Evolutionary conservation across 192 early-diverging fungal species (phyloP), one percentile per base, ranked within the genome.

Genomic region (Funneliformis mosseae): DNA sequence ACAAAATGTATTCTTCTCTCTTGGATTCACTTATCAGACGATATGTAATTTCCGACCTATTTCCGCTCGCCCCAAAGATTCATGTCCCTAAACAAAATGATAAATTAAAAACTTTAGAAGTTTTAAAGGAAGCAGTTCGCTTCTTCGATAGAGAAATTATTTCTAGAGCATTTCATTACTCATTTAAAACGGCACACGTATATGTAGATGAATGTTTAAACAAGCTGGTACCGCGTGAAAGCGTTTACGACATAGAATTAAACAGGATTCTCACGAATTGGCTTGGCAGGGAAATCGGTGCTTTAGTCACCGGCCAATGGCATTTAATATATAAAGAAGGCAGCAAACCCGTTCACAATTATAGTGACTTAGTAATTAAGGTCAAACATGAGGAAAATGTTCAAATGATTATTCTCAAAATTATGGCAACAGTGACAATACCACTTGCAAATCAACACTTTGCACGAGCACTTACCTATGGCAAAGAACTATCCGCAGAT

Each of bases 11-110:
- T 27, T 76, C 74, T 28, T 4, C 74, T 76, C 14, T 76, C 42
- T 5, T 76, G 43, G 74, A 76, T 43, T 76, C 42, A 10, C 43
- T 76, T 14, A 76, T 76, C 4, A 11, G 3, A 59, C 74, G 42
- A 43, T 28, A 50, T 43, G 74, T 76, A 42, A 43, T 76, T 76
- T 4, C 74, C 6, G 46, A 42, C 25, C 14, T 28, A 43, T 76
- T 42, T 14, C 4, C 74, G 0, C 33, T 25, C 42, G 74, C 42
- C 38, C 25, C 42, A 42, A 23, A 5, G 3, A 63, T 21, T 27
- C 61, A 21, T 23, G 61, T 63, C 27, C 61, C 61, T 23, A 21
- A 27, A 23, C 4, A 21, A 10, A 3, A 5, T 63, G n/a, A 5
- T 21, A 63, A 5, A 63, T 6, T 63, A 27, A 27, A 63, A 21